phyloP scores from a whole-genome alignment of 2,329 filamentous ascomycete genomes.

The Diaporthe sp. region DNA sequence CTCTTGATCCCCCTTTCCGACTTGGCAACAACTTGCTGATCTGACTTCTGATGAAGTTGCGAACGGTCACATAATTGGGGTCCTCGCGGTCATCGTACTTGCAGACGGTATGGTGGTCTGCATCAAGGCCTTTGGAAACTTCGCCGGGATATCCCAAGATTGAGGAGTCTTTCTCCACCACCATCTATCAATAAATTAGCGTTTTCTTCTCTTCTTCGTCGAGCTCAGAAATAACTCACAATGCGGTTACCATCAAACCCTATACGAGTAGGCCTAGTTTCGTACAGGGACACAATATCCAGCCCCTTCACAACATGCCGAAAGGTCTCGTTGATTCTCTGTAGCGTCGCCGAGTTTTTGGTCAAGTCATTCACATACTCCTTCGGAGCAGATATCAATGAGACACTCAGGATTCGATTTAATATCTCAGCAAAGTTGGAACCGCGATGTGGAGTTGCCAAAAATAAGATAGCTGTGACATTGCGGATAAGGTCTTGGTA shows the following conservation, averaged over 20 bases:
- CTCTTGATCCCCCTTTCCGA: neutral
- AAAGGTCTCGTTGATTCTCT: neutral
- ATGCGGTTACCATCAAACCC: constrained; percentile 3
- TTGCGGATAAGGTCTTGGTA: constrained; percentile 43
- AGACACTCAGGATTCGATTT: constrained; percentile 40
- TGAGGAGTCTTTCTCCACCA: neutral
- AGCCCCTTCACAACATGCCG: neutral
- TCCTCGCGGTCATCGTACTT: neutral
- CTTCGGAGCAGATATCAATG: neutral
- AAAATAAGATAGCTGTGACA: constrained; percentile 44
- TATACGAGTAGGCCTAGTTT: neutral
- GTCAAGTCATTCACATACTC: neutral
- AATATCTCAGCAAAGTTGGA: constrained; percentile 44
- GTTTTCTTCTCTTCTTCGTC: too few relatives aligned
- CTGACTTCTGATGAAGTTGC: neutral
- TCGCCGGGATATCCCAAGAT: constrained; percentile 1
- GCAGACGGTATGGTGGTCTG: constrained; percentile 15
- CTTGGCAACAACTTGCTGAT: neutral
- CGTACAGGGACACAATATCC: neutral
- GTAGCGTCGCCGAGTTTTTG: neutral
- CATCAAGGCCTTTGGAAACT: neutral
- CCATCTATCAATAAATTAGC: neutral
- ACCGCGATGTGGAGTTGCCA: constrained; percentile 48
- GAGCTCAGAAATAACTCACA: too few relatives aligned
- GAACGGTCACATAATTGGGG: neutral